Evolutionary conservation across 148 eudicot genomes (phyloP).

Genomic region (Fagopyrum esculentum): DNA sequence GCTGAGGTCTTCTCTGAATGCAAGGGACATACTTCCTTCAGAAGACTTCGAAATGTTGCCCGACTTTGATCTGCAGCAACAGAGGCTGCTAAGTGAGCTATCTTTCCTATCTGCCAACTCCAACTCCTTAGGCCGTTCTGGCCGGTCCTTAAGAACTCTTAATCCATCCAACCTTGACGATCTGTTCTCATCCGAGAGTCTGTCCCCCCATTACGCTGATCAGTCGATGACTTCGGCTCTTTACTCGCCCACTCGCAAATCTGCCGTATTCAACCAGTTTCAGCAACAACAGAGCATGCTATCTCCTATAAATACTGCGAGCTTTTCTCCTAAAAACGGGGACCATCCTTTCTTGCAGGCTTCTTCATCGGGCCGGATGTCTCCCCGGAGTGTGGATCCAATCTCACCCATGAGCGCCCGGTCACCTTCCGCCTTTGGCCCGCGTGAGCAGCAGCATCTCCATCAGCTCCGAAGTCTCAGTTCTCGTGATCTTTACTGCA

Average conservation of each 20-base stretch:
- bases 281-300: conserved; percentile 56
- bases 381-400: conserved; percentile 64
- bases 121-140: conserved; percentile 35
- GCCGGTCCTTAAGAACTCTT: conserved; percentile 35
- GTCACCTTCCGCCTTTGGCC: conserved; percentile 34
- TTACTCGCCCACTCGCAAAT: conserved; percentile 60
- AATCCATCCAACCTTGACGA: conserved; percentile 80
- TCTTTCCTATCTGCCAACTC: conserved; percentile 5
- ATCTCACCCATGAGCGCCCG: conserved; percentile 56
- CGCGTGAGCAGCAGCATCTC: conserved; percentile 39
- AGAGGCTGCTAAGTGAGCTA: conserved; percentile 12
- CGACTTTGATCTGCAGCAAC: conserved; percentile 28
- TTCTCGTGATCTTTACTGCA: conserved; percentile 46
- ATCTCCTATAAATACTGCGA: conserved; percentile 57
- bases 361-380: conserved; percentile 51
- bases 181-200: conserved; percentile 51
- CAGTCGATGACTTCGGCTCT: conserved; percentile 23
- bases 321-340: conserved; percentile 52
- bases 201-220: conserved; percentile 64
- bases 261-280: conserved; percentile 56
- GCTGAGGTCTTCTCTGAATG: conserved; percentile 57
- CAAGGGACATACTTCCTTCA: conserved; percentile 41
- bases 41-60: conserved; percentile 26
- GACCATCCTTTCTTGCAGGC: conserved; percentile 63
- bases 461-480: conserved; percentile 54